Evolutionary conservation across 163 green algal species (phyloP), one percentile per base, ranked within the genome.

Genomic region (Trebouxiophyceae sp.): DNA sequence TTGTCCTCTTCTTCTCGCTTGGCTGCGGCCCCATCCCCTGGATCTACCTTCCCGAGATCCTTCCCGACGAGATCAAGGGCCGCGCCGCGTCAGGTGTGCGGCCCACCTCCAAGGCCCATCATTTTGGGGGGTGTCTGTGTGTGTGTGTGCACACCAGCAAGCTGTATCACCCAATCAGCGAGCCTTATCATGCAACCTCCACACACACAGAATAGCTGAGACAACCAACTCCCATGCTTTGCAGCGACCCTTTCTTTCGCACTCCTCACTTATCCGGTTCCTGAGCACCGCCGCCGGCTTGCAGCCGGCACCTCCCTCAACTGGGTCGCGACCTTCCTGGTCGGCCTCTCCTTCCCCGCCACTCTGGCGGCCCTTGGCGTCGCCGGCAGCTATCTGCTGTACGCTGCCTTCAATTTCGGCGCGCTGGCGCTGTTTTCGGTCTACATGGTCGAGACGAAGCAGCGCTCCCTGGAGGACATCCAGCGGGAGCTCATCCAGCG

Each of bases 11-110:
- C 58, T 89, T 85, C 44, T 66, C 72, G 0, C 32, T 83, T 20
- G 82, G 84, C 16, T 63, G 63, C 1, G 85, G 85, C 2, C 81
- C 83, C 20, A 68, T 92, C 26, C 80, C 82, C 28, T 91, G 77
- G 70, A 60, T 92, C 12, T 84, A 88, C 55, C 50, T 90, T 28
- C 55, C 65, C 1, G 85, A 92, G 66, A 73, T 91, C 4, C 67
- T 90, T 54, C 73, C 60, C 20, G 58, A 66, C 2, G 33, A 45
- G 20, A 75, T 75, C 69, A 69, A 71, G 65, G 65, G 65, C 23
- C 30, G 27, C 5, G 65, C 45, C 33, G 65, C 57, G 44, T 29
- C 56, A 3, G 24, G 34, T 30, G n/a, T n/a, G n/a, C n/a, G n/a
- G n/a, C n/a, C n/a, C n/a, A n/a, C n/a, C n/a, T n/a, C n/a, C n/a